Evolutionary conservation across 192 early-diverging fungal species (phyloP).

Genomic region (Entomortierella lignicola): DNA sequence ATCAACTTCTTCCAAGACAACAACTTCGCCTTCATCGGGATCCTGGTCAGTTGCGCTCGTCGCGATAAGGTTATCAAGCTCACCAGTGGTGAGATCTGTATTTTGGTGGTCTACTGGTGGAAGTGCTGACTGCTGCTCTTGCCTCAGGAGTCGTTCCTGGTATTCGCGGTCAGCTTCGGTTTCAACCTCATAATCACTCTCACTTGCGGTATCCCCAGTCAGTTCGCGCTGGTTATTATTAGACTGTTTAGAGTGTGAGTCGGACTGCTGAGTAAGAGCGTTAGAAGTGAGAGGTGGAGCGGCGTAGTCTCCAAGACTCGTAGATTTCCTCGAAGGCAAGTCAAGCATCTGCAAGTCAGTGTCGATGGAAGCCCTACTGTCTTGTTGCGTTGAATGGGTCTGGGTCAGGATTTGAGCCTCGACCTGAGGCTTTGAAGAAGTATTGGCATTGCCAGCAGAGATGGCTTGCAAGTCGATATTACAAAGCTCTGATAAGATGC

Average conservation of each 20-base stretch:
- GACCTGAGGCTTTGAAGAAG: not conserved
- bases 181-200: constrained; percentile 19
- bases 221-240: not conserved
- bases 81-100: constrained; percentile 29
- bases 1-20: constrained; percentile 26
- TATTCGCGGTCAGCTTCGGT: constrained; percentile 20
- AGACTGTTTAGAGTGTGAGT: not conserved
- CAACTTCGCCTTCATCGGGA: constrained; percentile 6
- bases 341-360: constrained; percentile 32
- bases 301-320: not conserved
- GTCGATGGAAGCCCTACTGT: constrained; percentile 18
- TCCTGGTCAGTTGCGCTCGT: constrained; percentile 34
- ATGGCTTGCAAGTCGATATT: constrained; percentile 33
- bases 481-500: constrained; percentile 38
- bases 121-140: constrained; percentile 22
- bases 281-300: not conserved
- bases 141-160: constrained; percentile 32
- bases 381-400: not conserved
- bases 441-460: not conserved
- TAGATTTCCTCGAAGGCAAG: constrained; percentile 13
- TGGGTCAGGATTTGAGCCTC: not conserved
- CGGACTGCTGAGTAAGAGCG: constrained; percentile 2
- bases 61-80: constrained; percentile 38
- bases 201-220: not conserved
- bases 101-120: constrained; percentile 5